Evolutionary conservation across 2,329 filamentous ascomycete species (phyloP), one percentile per base, ranked within the genome.

Genomic region (Xylaria multiplex): DNA sequence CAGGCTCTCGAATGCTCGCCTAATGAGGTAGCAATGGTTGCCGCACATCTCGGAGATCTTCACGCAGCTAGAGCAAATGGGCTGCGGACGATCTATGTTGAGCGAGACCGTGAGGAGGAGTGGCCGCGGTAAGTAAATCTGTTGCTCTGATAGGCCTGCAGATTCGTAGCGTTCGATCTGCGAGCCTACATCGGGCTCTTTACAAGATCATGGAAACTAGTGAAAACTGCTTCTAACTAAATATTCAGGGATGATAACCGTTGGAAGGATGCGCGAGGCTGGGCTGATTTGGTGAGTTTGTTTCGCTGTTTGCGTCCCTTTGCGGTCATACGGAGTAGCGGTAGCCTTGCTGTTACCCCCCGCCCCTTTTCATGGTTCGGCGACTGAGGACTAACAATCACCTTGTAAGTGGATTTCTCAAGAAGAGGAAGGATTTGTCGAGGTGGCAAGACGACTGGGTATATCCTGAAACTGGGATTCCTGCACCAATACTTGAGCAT

Each of bases 41-140:
- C 93, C 16, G 89, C 92, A 43, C 92, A 95, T 79, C 79, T 95
- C 64, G 77, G 74, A 6, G 92, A 95, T 77, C 79, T 96, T 61
- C 80, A 86, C 66, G 90, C 85, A 0, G 92, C 92, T 4, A 88
- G 87, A 71, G 75, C 73, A 2, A 84, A 82, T 66, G 92, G 92
- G 0, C 79, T 93, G 66, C 83, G 85, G 71, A 92, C 91, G 0
- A 83, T 96, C 53, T 70, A 68, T 37, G 64, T 96, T 2, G 91
- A 92, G 79, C 82, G 92, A 64, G 76, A 79, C 2, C 71, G 77
- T 49, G 92, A 96, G 78, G 92, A 94, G 78, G 82, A 80, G 6
- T 90, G 86, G 86, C 72, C 54, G 6, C 42, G 27, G 68, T 70
- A 57, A 62, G 68, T 62, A n/a, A 53, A 24, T 19, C 24, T 9